Evolutionary conservation across 352 stramenopile genomes (phyloP).

Genomic region (Pythium aquatile): DNA sequence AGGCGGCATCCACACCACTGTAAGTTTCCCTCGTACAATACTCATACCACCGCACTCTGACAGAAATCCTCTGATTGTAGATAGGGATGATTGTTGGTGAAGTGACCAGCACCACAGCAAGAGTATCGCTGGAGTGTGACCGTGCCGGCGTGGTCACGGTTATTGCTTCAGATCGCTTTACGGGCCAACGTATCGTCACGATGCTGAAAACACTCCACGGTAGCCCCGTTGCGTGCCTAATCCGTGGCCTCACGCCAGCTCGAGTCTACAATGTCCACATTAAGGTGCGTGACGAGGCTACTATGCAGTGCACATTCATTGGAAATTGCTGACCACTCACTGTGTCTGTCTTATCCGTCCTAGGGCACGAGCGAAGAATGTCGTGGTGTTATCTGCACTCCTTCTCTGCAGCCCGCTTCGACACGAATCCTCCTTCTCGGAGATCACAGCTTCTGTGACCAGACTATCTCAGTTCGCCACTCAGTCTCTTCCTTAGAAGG

Average conservation of each 20-base stretch:
- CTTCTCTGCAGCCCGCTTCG: background rate
- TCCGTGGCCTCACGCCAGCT: conserved; percentile 2
- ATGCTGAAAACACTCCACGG: background rate
- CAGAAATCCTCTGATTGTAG: background rate
- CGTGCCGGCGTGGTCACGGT: conserved; percentile 1
- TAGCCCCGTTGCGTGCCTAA: background rate
- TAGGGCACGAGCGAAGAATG: background rate
- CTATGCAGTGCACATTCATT: too few species aligned
- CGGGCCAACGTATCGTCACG: background rate
- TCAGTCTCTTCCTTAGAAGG: background rate
- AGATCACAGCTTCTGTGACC: conserved; percentile 2
- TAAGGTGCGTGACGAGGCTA: background rate
- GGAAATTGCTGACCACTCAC: background rate
- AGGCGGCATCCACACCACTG: background rate
- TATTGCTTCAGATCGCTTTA: background rate
- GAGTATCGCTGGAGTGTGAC: conserved; percentile 1
- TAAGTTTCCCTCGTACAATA: background rate
- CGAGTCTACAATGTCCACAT: conserved; percentile 5
- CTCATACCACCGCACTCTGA: background rate
- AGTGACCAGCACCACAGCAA: background rate
- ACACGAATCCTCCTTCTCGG: background rate
- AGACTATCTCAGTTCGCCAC: background rate
- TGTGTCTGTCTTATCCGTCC: background rate
- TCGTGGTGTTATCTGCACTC: background rate
- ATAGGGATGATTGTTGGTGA: background rate